Conservation (phyloP, 345 rosid genomes). For the Ricinus communis region DNA sequence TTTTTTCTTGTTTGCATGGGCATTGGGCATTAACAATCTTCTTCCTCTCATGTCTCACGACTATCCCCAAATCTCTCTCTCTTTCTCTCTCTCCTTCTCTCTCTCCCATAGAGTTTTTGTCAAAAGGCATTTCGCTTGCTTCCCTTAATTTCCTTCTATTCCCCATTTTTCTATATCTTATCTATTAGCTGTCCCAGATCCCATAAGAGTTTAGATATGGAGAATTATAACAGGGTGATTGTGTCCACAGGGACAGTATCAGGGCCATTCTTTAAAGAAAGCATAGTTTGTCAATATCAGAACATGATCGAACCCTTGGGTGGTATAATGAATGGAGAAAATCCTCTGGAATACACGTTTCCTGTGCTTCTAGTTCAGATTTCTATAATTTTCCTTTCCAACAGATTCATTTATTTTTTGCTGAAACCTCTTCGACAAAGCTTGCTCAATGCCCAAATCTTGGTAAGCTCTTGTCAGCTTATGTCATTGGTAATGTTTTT, state of each 20-base stretch:
- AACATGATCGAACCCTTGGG: neutral
- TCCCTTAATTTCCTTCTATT: neutral
- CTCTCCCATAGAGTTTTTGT: neutral
- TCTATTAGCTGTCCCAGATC: neutral
- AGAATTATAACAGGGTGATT: neutral
- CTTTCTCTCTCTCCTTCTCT: too few relatives aligned
- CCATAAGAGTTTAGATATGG: neutral
- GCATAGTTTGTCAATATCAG: neutral
- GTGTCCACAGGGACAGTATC: constrained; percentile 1
- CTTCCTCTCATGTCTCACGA: too few relatives aligned
- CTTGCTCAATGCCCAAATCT: constrained; percentile 25
- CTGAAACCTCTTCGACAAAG: constrained; percentile 35
- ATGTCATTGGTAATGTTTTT: too few relatives aligned
- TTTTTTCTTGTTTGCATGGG: neutral
- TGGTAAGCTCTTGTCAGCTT: constrained; percentile 23
- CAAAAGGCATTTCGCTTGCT: neutral
- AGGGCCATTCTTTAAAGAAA: neutral
- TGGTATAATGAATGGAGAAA: constrained; percentile 28
- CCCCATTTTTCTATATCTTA: neutral
- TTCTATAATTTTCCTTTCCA: constrained; percentile 24
- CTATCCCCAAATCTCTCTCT: neutral
- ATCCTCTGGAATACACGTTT: constrained; percentile 23
- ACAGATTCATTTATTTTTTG: constrained; percentile 17
- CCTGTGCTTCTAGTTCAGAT: constrained; percentile 31
- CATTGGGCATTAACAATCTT: neutral